Base-by-base conservation (phyloP, 2,329 filamentous ascomycete species). In the Leptographium galeiforme region DNA sequence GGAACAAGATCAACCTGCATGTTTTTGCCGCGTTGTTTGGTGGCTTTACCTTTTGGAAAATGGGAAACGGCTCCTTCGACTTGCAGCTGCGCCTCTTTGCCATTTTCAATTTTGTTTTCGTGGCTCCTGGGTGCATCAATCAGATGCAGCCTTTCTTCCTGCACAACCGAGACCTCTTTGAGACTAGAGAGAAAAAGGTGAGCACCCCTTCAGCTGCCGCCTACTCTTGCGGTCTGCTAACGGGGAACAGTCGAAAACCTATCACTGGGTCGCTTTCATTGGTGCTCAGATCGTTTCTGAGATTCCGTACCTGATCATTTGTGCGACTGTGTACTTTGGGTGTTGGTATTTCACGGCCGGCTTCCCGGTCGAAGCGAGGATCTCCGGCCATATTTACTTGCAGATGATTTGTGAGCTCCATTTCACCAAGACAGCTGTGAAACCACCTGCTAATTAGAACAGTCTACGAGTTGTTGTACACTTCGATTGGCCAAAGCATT, bases 141-240 rank as follows among this genome's bases (percentile, higher is more conserved):
- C 79, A 83, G 60, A 79, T 80, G 58, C 85, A 86, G 82, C 84
- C 84, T 4, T 80, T 83, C 58, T 87, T 87, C 60, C 78, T 86
- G 54, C 75, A 78, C 12, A 82, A 85, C 61, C 76, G 84, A 51
- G 73, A 78, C 19, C 70, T 87, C 0, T 87, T 86, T 64, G 83
- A 87, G 66, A 81, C 82, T 12, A 81, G 82, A 52, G 84, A 87
- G 65, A 76, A 82, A 16, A 83, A 83, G 52, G 40, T 25, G n/a
- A 4, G 41, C 38, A 13, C 3, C 19, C 4, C 6, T 6, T 48
- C 14, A 25, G 25, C 25, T 25, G 25, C 25, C 5, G 14, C 39
- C 33, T 19, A 10, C 33, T 16, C 33, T 36, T 13, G 18, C 18
- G 7, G 13, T 49, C 38, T 48, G 13, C 47, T 49, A 39, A 49